Base-by-base conservation (phyloP, 1,284 basidiomycete species). In the Moniliophthora roreri region DNA sequence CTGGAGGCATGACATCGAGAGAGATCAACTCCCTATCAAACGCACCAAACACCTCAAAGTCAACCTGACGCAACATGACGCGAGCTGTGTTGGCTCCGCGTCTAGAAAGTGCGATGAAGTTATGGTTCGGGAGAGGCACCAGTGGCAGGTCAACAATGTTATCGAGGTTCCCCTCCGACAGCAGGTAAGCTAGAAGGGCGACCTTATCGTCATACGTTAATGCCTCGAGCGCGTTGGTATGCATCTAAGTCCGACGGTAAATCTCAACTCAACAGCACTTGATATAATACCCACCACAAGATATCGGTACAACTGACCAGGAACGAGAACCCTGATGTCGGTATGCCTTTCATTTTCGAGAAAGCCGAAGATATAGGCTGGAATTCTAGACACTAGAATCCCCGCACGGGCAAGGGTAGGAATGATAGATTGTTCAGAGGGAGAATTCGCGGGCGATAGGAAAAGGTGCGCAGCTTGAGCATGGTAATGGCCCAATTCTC, bases 81-180 rank as follows among this genome's bases (percentile, higher is more conserved):
- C n/a, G n/a, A 26, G 20, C 18, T n/a, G 15, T 7, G 8, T 4
- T 4, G n/a, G n/a, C n/a, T n/a, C n/a, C n/a, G n/a, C n/a, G n/a
- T n/a, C n/a, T n/a, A 32, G 28, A 32, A 18, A 74, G 62, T 0
- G 68, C 50, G 6, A 69, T 36, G 10, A 49, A 57, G 8, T 49
- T 45, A 1, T 62, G 63, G 24, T 57, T 62, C 1, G 63, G 54
- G 1, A 67, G 51, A 1, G 66, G 63, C 16, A 74, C 40, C 21
- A 77, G 52, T 4, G 74, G 73, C 1, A 77, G 62, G 1, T 60
- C 66, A 18, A 67, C 51, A 16, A 76, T 48, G 50, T 68, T 64
- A 20, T 55, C 51, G 13, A 73, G 51, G 35, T 70, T 52, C 1
- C 58, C 41, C 0, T 58, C 59, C 1, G 67, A 69, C 9, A 75